phyloP scores from a whole-genome alignment of 257 asterid species.

The Apocynum venetum region DNA sequence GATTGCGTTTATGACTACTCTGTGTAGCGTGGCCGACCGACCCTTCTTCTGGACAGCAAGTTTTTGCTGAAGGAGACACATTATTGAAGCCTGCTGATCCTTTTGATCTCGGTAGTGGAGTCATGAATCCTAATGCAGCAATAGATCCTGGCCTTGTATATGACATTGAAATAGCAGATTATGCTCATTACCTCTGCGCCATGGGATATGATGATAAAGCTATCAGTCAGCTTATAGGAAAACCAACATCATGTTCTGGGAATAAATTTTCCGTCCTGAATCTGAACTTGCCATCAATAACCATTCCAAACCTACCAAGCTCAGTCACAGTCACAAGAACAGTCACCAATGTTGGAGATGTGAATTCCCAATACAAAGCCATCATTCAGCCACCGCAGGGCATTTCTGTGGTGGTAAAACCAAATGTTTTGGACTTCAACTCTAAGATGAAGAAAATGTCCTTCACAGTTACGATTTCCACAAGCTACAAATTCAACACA shows the following conservation, averaged over 20 bases:
- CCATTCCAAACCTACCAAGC: not conserved
- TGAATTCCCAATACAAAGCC: not conserved
- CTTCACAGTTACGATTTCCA: conserved; percentile 4
- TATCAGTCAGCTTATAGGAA: not conserved
- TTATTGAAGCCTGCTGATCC: conserved; percentile 18
- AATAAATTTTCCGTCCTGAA: not conserved
- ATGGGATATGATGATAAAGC: not conserved
- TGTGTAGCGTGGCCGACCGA: conserved; percentile 21
- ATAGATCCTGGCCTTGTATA: conserved; percentile 5
- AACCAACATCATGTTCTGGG: not conserved
- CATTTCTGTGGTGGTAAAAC: not conserved
- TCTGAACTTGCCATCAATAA: conserved; percentile 7
- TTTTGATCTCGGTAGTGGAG: conserved; percentile 30
- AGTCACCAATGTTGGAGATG: conserved; percentile 7
- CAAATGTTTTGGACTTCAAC: not conserved
- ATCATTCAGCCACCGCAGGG: not conserved
- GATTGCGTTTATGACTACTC: not conserved
- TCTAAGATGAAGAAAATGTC: not conserved
- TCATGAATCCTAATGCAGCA: conserved; percentile 20
- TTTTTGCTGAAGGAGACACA: conserved; percentile 18
- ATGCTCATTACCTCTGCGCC: not conserved
- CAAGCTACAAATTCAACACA: conserved; percentile 25
- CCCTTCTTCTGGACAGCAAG: conserved; percentile 8
- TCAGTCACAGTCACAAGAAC: not conserved
- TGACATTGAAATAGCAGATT: not conserved